Evolutionary conservation across 202 grass and related monocot species (phyloP).

Genomic region (Panicum virgatum): DNA sequence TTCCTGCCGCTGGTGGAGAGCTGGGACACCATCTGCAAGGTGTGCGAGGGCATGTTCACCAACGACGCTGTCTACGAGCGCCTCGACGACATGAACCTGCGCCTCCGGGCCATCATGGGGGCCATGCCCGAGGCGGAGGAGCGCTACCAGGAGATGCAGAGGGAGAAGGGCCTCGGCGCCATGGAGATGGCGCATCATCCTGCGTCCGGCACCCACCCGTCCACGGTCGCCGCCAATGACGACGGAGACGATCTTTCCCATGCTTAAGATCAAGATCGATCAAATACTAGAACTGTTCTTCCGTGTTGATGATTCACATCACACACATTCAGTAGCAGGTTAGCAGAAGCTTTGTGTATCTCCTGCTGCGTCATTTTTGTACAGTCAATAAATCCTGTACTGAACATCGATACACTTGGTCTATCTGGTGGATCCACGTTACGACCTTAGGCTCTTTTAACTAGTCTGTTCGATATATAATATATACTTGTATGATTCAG

Average conservation of each 20-base stretch:
- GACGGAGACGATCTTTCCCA: neutral
- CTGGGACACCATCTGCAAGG: conserved; percentile 66
- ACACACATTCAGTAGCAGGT: neutral
- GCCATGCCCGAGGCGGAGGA: conserved; percentile 66
- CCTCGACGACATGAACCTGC: conserved; percentile 67
- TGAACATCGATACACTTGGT: neutral
- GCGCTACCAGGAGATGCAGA: conserved; percentile 40
- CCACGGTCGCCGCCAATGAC: neutral
- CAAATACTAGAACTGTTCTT: neutral
- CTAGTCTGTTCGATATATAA: too few species aligned
- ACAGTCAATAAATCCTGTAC: neutral
- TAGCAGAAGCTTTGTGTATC: neutral
- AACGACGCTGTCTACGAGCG: conserved; percentile 61
- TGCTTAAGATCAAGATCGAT: neutral
- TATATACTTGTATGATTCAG: too few species aligned
- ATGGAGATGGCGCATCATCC: conserved; percentile 34
- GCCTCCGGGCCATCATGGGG: conserved; percentile 60
- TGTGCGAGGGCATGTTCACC: conserved; percentile 79
- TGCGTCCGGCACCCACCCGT: conserved; percentile 19
- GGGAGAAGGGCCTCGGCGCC: neutral
- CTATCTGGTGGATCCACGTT: too few species aligned
- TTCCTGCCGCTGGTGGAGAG: conserved; percentile 76
- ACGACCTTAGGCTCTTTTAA: too few species aligned
- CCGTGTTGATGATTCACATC: neutral
- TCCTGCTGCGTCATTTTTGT: neutral